phyloP scores from a whole-genome alignment of 1,284 basidiomycete genomes.

The Schizophyllum commune region DNA sequence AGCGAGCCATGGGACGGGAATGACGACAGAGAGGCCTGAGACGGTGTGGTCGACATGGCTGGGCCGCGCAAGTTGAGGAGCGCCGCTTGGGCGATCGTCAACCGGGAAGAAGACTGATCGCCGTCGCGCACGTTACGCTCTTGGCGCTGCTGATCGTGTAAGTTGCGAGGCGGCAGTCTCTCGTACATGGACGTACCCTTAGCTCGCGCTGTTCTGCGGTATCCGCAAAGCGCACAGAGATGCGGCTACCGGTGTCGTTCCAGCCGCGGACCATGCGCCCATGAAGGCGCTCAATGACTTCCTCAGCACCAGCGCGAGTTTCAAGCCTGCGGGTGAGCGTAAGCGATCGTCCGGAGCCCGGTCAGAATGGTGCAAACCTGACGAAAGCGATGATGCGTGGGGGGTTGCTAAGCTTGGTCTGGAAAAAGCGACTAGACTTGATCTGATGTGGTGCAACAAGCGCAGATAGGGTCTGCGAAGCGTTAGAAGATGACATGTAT shows the following conservation, averaged over 20 bases:
- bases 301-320: conserved; percentile 57
- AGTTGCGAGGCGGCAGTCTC: not conserved
- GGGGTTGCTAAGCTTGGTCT: conserved; percentile 63
- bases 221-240: conserved; percentile 69
- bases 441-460: conserved; percentile 58
- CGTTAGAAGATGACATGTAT: conserved; percentile 1
- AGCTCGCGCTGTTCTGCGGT: conserved; percentile 44
- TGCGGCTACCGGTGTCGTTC: conserved; percentile 63
- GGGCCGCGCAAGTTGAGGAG: conserved; percentile 60
- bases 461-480: conserved; percentile 42
- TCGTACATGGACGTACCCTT: conserved; percentile 26
- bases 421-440: conserved; percentile 66
- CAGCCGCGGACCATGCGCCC: conserved; percentile 70
- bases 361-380: conserved; percentile 33
- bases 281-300: conserved; percentile 64
- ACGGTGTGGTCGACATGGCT: not conserved
- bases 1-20: not conserved
- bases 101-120: conserved; percentile 50
- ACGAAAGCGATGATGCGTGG: conserved; percentile 73
- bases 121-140: conserved; percentile 44
- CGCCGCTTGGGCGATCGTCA: conserved; percentile 71
- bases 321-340: conserved; percentile 41
- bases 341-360: not conserved
- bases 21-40: not conserved
- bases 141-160: conserved; percentile 22